phyloP scores from a whole-genome alignment of 208 protist species.

The Herpetomonas tarakana region DNA sequence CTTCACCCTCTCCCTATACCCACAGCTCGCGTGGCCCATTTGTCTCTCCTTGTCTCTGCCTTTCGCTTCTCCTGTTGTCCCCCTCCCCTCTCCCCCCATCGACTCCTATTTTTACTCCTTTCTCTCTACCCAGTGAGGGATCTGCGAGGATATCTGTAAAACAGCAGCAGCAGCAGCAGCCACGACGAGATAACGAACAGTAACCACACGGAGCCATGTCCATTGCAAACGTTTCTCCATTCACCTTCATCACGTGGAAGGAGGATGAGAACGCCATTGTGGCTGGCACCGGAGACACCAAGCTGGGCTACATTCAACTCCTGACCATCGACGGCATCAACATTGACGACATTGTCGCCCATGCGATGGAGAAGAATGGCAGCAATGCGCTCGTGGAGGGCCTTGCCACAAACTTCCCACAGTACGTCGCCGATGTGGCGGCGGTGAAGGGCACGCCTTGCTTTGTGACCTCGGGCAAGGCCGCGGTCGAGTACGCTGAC shows the following conservation, averaged over 20 bases:
- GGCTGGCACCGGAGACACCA: constrained; percentile 11
- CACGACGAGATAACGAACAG: too few species aligned
- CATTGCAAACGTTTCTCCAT: constrained; percentile 18
- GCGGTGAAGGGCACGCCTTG: constrained; percentile 7
- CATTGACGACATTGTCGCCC: constrained; percentile 13
- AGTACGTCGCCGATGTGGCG: constrained; percentile 20
- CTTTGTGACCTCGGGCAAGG: constrained; percentile 24
- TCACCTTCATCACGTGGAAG: constrained; percentile 33
- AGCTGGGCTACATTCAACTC: constrained; percentile 19
- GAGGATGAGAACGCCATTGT: constrained; percentile 27
- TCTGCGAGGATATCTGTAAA: too few species aligned
- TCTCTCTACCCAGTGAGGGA: too few species aligned
- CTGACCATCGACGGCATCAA: constrained; percentile 25
- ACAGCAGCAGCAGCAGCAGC: too few species aligned
- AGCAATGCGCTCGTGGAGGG: constrained; percentile 16
- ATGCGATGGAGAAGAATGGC: constrained; percentile 18
- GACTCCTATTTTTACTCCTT: too few species aligned
- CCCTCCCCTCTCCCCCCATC: too few species aligned
- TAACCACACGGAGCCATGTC: neutral
- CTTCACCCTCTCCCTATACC: too few species aligned
- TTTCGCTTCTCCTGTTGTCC: too few species aligned
- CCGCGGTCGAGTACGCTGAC: constrained; percentile 21
- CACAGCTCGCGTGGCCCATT: too few species aligned
- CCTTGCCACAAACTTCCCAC: constrained; percentile 25
- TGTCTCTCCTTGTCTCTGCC: too few species aligned